Percentiles rank a stretch among this genome's conserved stretches.
These are phyloP conservation scores for Kurtzmaniella fragi DNA, from an alignment of 805 yeast genomes.

Conservation along the genomic window DNA sequence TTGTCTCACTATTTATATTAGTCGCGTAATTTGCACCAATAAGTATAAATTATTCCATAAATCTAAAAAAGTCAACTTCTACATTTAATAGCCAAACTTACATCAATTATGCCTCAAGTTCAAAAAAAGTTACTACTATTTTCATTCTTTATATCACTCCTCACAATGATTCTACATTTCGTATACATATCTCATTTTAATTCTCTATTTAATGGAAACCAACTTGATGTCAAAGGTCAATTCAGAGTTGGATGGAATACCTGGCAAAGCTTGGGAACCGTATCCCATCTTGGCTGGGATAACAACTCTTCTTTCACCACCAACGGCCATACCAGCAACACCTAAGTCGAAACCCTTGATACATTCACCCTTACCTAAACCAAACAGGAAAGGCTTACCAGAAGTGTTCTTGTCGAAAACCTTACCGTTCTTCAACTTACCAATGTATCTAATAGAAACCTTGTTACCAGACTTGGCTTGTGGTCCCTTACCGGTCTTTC, in stretches of 20 bases:
- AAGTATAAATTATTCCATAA: too few relatives aligned
- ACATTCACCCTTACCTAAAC: constrained; percentile 95
- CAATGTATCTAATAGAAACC: constrained; percentile 96
- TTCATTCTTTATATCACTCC: too few relatives aligned
- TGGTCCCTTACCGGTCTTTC: constrained; percentile 83
- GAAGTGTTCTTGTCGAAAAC: constrained; percentile 95
- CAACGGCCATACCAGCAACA: constrained; percentile 97
- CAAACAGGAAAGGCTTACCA: constrained; percentile 92
- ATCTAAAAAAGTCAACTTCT: too few relatives aligned
- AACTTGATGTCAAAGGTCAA: constrained; percentile 94
- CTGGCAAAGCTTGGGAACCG: constrained; percentile 91
- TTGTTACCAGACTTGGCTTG: constrained; percentile 82
- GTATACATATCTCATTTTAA: background rate
- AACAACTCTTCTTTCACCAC: constrained; percentile 97
- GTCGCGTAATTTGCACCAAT: too few relatives aligned
- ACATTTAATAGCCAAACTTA: too few relatives aligned
- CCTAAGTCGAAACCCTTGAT: constrained; percentile 99
- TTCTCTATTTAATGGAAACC: constrained; percentile 73
- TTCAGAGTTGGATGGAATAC: constrained; percentile 96
- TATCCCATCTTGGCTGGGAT: constrained; percentile 96
- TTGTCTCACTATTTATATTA: too few relatives aligned
- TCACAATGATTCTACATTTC: too few relatives aligned
- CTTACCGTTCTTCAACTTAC: constrained; percentile 94
- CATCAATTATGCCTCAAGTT: too few relatives aligned
- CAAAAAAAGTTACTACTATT: too few relatives aligned